A percentile compares a stretch with the other conserved stretches of the same genome.
These are phyloP conservation scores for Eimeria mitis DNA, from an alignment of 169 alveolate genomes.

Conservation along the genomic window DNA sequence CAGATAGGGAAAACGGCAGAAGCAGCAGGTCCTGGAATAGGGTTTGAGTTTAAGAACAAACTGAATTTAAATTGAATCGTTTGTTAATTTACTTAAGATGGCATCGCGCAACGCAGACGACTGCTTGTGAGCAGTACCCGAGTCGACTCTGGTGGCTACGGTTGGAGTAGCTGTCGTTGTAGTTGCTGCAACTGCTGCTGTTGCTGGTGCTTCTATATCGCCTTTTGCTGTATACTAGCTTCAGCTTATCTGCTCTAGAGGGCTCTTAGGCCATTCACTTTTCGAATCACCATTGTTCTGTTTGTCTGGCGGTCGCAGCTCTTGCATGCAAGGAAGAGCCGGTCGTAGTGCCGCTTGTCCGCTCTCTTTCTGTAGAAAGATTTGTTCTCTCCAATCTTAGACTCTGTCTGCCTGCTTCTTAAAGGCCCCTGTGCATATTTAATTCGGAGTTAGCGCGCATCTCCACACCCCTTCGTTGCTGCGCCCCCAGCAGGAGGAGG, in stretches of 20 bases:
- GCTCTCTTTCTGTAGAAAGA: constrained; percentile 6
- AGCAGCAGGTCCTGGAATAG: not conserved
- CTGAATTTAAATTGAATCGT: not conserved
- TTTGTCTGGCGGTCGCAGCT: constrained; percentile 26
- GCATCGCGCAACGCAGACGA: constrained; percentile 16
- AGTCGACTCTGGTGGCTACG: constrained; percentile 49
- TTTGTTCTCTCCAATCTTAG: not conserved
- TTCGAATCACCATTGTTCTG: not conserved
- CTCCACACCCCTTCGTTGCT: not conserved
- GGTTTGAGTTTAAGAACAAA: not conserved
- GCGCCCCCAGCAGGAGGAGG: not conserved
- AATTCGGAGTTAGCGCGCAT: not conserved
- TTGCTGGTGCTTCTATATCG: constrained; percentile 7
- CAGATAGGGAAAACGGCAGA: not conserved
- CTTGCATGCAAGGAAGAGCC: constrained; percentile 29
- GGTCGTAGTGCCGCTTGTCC: constrained; percentile 1
- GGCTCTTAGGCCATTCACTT: not conserved
- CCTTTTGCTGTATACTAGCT: not conserved
- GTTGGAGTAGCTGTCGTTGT: constrained; percentile 17
- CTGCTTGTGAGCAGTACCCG: constrained; percentile 5
- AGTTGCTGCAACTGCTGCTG: constrained; percentile 26
- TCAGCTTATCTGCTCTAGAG: not conserved
- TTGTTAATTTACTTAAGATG: not conserved
- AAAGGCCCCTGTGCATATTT: not conserved
- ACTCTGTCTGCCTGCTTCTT: not conserved